Percentiles rank a stretch among this genome's conserved stretches.
These are phyloP conservation scores for Pseudotsuga menziesii DNA, from an alignment of 75 land plant species.

Conservation along the genomic window DNA sequence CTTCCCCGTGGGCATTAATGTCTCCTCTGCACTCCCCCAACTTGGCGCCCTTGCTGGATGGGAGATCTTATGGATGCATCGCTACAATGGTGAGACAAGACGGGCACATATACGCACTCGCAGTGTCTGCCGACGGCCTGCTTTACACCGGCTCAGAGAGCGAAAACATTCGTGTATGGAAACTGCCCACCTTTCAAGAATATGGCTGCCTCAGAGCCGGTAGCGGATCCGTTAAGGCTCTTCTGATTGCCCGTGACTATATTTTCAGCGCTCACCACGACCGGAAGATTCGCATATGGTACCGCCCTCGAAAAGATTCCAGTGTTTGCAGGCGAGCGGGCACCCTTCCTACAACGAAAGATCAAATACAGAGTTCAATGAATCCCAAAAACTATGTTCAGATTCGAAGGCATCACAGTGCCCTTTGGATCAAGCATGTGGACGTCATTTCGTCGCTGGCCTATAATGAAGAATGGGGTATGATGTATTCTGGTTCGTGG, in stretches of 20 bases:
- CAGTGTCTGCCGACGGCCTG: constrained; percentile 36
- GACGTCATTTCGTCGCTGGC: constrained; percentile 64
- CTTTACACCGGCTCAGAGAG: constrained; percentile 68
- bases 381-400: constrained; percentile 51
- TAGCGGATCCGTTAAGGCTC: constrained; percentile 44
- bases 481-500: constrained; percentile 81
- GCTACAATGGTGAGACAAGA: constrained; percentile 43
- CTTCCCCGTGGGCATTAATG: background rate
- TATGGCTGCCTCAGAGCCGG: constrained; percentile 45
- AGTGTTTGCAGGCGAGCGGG: constrained; percentile 34
- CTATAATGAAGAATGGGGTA: constrained; percentile 17
- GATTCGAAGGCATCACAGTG: constrained; percentile 35
- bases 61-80: constrained; percentile 14
- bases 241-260: constrained; percentile 26
- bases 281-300: constrained; percentile 53
- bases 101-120: constrained; percentile 77
- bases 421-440: constrained; percentile 56
- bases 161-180: constrained; percentile 67
- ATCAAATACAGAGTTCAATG: constrained; percentile 33
- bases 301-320: no score
- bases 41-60: constrained; percentile 10
- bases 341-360: constrained; percentile 50
- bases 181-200: constrained; percentile 23
- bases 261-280: constrained; percentile 57
- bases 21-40: constrained; percentile 12